A percentile compares a stretch with the other conserved stretches of the same genome.
Conservation (phyloP, 2,329 filamentous ascomycete species). For the Xenoacremonium recifei region DNA sequence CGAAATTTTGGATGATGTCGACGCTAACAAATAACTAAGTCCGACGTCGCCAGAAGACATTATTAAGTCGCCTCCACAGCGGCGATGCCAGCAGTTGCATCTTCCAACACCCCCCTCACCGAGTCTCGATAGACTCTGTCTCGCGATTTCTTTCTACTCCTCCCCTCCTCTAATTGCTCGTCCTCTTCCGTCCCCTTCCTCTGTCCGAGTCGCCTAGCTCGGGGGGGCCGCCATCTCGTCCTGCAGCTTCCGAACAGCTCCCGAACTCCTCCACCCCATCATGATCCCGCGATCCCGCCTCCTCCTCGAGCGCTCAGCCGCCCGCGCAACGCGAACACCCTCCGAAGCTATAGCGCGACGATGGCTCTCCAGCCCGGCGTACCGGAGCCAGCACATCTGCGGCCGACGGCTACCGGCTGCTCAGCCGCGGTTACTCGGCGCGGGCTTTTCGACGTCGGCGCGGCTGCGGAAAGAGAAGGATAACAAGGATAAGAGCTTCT, state of each 20-base stretch:
- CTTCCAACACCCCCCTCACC: constrained; percentile 12
- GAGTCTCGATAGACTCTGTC: constrained; percentile 10
- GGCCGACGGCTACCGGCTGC: constrained; percentile 29
- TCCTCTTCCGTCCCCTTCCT: constrained; percentile 14
- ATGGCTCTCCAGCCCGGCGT: constrained; percentile 28
- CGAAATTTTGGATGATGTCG: constrained; percentile 30
- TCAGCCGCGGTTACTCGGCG: constrained; percentile 26
- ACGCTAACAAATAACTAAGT: too few species aligned
- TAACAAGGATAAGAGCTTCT: constrained; percentile 45
- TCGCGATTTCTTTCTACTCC: constrained; percentile 1
- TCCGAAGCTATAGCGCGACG: constrained; percentile 21
- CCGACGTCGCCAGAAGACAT: constrained; percentile 28
- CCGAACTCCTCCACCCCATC: constrained; percentile 13
- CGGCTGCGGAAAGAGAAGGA: constrained; percentile 36
- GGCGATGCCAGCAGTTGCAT: constrained; percentile 32
- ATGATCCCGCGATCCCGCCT: constrained; percentile 43
- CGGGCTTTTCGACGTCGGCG: constrained; percentile 37
- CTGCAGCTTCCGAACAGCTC: constrained; percentile 14
- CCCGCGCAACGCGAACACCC: constrained; percentile 24
- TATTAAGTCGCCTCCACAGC: constrained; percentile 32
- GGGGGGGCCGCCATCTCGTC: constrained; percentile 18
- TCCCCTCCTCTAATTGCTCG: constrained; percentile 4
- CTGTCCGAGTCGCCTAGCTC: constrained; percentile 19
- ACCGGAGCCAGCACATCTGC: constrained; percentile 29
- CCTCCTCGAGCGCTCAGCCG: constrained; percentile 34